Conservation (phyloP, 2,329 filamentous ascomycete species). For the Diaporthe eres region DNA sequence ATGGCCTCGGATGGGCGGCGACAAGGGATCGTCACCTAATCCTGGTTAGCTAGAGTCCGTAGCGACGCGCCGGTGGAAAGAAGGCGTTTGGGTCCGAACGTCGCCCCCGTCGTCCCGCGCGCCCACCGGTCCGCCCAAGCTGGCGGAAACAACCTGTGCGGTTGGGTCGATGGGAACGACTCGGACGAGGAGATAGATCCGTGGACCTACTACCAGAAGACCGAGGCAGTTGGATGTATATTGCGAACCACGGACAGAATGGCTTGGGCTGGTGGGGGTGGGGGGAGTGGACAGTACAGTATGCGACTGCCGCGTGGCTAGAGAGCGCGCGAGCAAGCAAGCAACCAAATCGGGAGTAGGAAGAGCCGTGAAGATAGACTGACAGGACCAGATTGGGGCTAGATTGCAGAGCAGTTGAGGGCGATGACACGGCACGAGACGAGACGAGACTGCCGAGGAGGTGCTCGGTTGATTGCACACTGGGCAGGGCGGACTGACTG, state of each 20-base stretch:
- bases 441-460: constrained; percentile 20
- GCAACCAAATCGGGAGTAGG: constrained; percentile 13
- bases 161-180: constrained; percentile 3
- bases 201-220: neutral
- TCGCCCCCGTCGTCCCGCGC: neutral
- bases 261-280: constrained; percentile 3
- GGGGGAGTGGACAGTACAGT: neutral
- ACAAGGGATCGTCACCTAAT: constrained; percentile 28
- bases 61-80: constrained; percentile 14
- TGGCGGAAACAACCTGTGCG: constrained; percentile 24
- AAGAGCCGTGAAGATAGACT: neutral
- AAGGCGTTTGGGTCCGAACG: constrained; percentile 25
- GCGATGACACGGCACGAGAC: constrained; percentile 35
- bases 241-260: neutral
- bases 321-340: constrained; percentile 11
- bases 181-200: constrained; percentile 3
- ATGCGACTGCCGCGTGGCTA: constrained; percentile 30
- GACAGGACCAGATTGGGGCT: constrained; percentile 26
- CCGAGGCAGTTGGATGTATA: constrained; percentile 4
- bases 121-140: constrained; percentile 24
- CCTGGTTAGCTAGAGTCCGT: constrained; percentile 18
- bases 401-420: constrained; percentile 22
- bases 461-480: neutral
- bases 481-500: neutral
- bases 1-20: constrained; percentile 2